These are phyloP conservation scores for Rhipidocladum racemiflorum DNA, from an alignment of 176 grass and related monocot genomes.

Conservation along the genomic window DNA sequence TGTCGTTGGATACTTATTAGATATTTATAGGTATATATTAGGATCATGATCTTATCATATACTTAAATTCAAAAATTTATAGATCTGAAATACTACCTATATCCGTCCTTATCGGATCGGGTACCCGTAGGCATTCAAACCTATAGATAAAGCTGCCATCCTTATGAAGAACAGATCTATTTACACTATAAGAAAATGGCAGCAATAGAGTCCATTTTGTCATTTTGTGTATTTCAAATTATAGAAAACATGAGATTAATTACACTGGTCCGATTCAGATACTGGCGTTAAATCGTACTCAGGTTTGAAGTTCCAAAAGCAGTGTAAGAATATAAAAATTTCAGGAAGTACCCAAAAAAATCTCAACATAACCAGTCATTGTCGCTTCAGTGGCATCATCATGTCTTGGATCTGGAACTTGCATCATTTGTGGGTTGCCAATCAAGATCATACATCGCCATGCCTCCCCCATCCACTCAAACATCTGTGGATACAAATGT, in stretches of 20 bases:
- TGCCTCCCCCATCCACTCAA: constrained; percentile 34
- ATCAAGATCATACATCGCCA: constrained; percentile 8
- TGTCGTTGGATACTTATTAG: no score
- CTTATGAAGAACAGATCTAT: neutral
- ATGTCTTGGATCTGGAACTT: constrained; percentile 22
- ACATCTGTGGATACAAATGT: constrained; percentile 36
- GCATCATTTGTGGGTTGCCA: neutral
- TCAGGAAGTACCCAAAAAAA: constrained; percentile 13
- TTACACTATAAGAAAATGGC: constrained; percentile 19
- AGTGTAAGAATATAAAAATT: neutral
- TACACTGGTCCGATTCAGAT: neutral
- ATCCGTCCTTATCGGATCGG: no score
- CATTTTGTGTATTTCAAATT: neutral
- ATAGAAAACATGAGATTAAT: constrained; percentile 4
- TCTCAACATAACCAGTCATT: constrained; percentile 26
- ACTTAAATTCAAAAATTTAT: no score
- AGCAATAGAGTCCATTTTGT: neutral
- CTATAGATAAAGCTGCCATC: no score
- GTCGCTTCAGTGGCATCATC: constrained; percentile 16
- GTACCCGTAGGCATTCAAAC: no score
- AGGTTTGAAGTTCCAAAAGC: neutral
- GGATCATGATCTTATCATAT: no score
- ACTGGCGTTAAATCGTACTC: neutral
- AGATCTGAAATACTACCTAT: no score
- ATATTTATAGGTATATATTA: no score